Conservation (phyloP, 148 eudicot species). For the Euryodendron excelsum region DNA sequence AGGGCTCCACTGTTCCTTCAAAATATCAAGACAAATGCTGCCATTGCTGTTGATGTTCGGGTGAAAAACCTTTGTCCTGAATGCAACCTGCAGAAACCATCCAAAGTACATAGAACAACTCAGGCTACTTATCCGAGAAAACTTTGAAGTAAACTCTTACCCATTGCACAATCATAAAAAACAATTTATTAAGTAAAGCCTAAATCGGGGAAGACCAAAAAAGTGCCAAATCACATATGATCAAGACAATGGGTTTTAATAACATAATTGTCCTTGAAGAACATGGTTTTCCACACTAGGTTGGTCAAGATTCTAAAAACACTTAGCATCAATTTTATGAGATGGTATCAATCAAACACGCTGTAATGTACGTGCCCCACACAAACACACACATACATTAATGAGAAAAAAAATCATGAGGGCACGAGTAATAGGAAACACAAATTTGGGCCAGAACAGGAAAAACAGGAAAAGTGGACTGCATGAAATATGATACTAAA, state of each 20-base stretch:
- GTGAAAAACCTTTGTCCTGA: slow-evolving; percentile 52
- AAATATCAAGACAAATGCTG: slow-evolving; percentile 56
- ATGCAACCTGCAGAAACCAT: slow-evolving; percentile 38
- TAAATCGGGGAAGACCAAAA: background rate
- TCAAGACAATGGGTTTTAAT: background rate
- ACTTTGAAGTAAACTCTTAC: background rate
- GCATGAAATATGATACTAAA: background rate
- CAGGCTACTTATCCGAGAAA: background rate
- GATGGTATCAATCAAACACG: background rate
- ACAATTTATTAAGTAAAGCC: background rate
- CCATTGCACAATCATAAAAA: background rate
- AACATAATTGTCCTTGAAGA: background rate
- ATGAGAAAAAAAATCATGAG: no score
- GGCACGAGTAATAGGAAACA: background rate
- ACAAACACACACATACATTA: background rate
- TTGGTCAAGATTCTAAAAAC: background rate
- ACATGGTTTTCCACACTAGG: background rate
- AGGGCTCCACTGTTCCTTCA: slow-evolving; percentile 61
- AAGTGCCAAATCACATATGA: background rate
- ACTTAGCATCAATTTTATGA: background rate
- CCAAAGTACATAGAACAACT: background rate
- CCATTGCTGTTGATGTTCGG: slow-evolving; percentile 58
- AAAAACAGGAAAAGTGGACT: background rate
- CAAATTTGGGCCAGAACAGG: background rate
- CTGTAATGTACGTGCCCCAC: no score